Base-by-base conservation (phyloP, 1,139 yeast species). In the Pichia sp. region DNA sequence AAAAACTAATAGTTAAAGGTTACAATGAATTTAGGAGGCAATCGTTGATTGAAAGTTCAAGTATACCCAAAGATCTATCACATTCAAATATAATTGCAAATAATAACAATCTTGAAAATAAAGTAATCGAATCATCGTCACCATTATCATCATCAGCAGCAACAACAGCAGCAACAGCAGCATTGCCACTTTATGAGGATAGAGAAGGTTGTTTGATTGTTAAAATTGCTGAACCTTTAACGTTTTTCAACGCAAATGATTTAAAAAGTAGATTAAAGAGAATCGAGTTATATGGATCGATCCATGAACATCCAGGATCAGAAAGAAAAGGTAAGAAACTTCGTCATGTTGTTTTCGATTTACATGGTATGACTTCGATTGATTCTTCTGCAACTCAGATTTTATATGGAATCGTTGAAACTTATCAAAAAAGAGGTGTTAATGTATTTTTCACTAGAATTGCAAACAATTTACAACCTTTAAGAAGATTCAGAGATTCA, bases 311-410 rank as follows among this genome's bases (percentile, higher is more conserved):
- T 54, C 97, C 97, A 0, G 91, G 89, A 0, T 71, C 72, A 43
- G 40, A 28, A 17, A 48, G 41, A 12, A 40, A 38, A 8, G 36
- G 43, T n/a, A 34, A 41, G 19, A 33, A 44, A 4, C 36, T 55
- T 12, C 42, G 55, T 17, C 85, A 80, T 52, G 69, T 88, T n/a
- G 73, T 89, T 7, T 79, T 91, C 55, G 96, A 89, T 56, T 60
- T 89, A 42, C 71, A 82, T 44, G 96, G 96, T 0, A 84, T 89
- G 95, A 75, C 93, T 0, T 79, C 73, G 26, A 64, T 89, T 33
- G 98, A 91, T 55, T 83, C 96, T 0, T 79, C 93, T 2, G 96
- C 96, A 0, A 80, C 88, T 0, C 85, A 84, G 52, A 83, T 84
- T 12, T 63, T 89, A 38, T 59, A 64, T 36, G 84, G 77, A 40